phyloP scores from a whole-genome alignment of 1,284 basidiomycete species.

The Neolentinus lepideus region DNA sequence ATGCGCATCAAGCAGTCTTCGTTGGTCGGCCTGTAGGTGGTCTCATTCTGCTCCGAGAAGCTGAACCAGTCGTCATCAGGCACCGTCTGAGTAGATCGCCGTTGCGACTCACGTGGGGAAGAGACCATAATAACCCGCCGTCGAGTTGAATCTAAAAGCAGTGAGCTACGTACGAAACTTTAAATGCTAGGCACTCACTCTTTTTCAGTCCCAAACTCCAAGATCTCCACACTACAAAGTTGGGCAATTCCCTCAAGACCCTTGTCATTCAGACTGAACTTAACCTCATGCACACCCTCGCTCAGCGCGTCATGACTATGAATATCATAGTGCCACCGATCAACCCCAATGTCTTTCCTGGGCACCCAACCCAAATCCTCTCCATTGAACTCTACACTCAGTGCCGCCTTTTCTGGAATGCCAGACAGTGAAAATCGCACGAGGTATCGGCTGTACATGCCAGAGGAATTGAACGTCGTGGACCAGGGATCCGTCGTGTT shows the following conservation, averaged over 20 bases:
- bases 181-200: slow-evolving; percentile 37
- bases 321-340: slow-evolving; percentile 71
- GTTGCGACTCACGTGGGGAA: slow-evolving; percentile 58
- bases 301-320: slow-evolving; percentile 29
- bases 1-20: slow-evolving; percentile 81
- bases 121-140: slow-evolving; percentile 57
- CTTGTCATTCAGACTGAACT: slow-evolving; percentile 49
- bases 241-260: slow-evolving; percentile 53
- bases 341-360: slow-evolving; percentile 46
- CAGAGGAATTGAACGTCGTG: slow-evolving; percentile 56
- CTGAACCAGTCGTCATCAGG: slow-evolving; percentile 25
- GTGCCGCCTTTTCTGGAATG: slow-evolving; percentile 48
- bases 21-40: slow-evolving; percentile 72
- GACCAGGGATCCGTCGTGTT: slow-evolving; percentile 55
- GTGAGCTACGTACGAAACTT: slow-evolving; percentile 4
- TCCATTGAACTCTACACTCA: slow-evolving; percentile 59
- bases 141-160: slow-evolving; percentile 50
- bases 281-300: slow-evolving; percentile 46
- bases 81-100: slow-evolving; percentile 5
- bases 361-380: slow-evolving; percentile 52
- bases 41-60: slow-evolving; percentile 52
- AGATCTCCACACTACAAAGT: slow-evolving; percentile 68
- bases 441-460: slow-evolving; percentile 54
- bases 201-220: slow-evolving; percentile 64
- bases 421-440: slow-evolving; percentile 74